A percentile compares a stretch with the other conserved stretches of the same genome.
phyloP scores from a whole-genome alignment of 2,329 filamentous ascomycete species.

The Monosporascus sp. region DNA sequence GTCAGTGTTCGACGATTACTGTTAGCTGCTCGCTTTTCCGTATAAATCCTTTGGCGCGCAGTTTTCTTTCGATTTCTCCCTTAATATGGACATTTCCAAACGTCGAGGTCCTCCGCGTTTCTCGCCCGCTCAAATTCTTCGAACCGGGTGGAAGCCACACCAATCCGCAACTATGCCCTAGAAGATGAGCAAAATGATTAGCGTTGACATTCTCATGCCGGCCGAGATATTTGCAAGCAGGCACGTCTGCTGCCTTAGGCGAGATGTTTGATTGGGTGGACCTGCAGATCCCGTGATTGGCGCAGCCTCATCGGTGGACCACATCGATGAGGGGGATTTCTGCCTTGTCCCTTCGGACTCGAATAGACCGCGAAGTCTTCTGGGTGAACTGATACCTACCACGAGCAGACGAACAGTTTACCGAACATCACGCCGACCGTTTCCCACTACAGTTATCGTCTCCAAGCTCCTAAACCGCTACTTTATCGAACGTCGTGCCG shows the following conservation, averaged over 20 bases:
- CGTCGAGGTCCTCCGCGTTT: too few relatives aligned
- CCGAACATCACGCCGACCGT: neutral
- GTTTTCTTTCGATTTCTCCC: too few relatives aligned
- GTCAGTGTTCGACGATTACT: too few relatives aligned
- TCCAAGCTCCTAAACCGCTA: neutral
- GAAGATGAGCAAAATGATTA: too few relatives aligned
- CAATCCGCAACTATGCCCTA: too few relatives aligned
- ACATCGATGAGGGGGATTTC: neutral
- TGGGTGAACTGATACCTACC: neutral
- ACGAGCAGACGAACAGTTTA: neutral
- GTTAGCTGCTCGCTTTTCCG: too few relatives aligned
- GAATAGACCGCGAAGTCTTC: neutral
- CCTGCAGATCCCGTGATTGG: neutral
- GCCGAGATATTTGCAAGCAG: too few relatives aligned
- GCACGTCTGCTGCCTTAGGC: neutral
- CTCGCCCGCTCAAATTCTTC: too few relatives aligned
- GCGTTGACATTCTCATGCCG: too few relatives aligned
- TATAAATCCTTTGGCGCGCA: too few relatives aligned
- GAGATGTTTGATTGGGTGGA: neutral
- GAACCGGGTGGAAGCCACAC: too few relatives aligned
- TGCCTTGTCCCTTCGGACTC: neutral
- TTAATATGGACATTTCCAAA: too few relatives aligned
- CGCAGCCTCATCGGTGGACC: neutral
- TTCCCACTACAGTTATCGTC: neutral
- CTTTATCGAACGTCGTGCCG: neutral